These are phyloP conservation scores for Agrostemma githago DNA, from an alignment of 148 eudicot species.

Conservation along the genomic window DNA sequence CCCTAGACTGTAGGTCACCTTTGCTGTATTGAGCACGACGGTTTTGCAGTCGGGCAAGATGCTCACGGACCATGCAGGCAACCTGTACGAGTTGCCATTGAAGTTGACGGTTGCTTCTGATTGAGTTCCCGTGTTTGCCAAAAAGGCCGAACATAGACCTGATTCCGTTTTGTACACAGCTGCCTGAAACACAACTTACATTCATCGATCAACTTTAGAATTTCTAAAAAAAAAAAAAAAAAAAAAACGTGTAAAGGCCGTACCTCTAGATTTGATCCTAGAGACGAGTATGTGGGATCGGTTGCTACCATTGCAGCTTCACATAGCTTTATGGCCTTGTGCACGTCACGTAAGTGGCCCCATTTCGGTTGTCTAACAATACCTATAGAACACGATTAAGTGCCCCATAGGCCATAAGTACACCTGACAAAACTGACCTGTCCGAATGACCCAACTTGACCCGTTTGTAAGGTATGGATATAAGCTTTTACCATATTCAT, in stretches of 20 bases:
- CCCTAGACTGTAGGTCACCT: conserved; percentile 34
- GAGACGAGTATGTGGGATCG: conserved; percentile 62
- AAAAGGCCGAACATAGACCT: conserved; percentile 76
- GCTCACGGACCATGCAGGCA: conserved; percentile 99
- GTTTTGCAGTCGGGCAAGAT: conserved; percentile 98
- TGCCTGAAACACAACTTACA: conserved; percentile 38
- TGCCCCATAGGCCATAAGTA: too few relatives aligned
- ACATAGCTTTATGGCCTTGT: conserved; percentile 88
- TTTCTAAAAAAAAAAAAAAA: background rate
- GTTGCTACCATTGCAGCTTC: conserved; percentile 83
- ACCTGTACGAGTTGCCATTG: conserved; percentile 66
- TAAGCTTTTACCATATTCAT: conserved; percentile 78
- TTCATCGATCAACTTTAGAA: conserved; percentile 1
- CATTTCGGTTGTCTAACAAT: conserved; percentile 72
- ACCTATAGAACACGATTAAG: conserved; percentile 32
- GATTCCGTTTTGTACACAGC: conserved; percentile 67
- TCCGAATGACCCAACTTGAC: too few relatives aligned
- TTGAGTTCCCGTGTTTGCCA: conserved; percentile 64
- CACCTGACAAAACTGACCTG: too few relatives aligned
- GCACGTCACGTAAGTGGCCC: conserved; percentile 89
- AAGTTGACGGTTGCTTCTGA: conserved; percentile 68
- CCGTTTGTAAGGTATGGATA: too few relatives aligned
- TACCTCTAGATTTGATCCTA: conserved; percentile 76
- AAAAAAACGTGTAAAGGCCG: background rate
- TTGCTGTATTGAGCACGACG: conserved; percentile 84